Evolutionary conservation across 2,329 filamentous ascomycete species (phyloP).

Genomic region (Trichoderma atrobrunneum): DNA sequence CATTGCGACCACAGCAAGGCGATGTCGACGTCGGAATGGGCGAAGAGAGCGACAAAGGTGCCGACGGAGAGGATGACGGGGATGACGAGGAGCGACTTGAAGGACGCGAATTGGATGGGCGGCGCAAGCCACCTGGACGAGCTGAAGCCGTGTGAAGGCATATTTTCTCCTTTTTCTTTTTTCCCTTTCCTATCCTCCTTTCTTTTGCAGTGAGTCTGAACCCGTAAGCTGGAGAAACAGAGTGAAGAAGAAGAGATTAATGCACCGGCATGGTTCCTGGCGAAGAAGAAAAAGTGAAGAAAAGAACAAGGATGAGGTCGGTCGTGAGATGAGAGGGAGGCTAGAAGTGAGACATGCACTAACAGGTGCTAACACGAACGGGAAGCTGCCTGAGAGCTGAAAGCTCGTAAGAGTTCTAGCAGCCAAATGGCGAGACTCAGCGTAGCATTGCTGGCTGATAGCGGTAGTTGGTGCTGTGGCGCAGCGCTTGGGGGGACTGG

Average conservation of each 20-base stretch:
- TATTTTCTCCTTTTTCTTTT: background rate
- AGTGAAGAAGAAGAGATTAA: background rate
- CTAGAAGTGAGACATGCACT: background rate
- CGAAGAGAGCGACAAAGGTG: conserved; percentile 42
- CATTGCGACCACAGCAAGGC: conserved; percentile 54
- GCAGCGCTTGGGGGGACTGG: background rate
- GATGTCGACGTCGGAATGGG: conserved; percentile 49
- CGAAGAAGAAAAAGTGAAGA: background rate
- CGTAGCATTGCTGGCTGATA: background rate
- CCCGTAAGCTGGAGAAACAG: background rate
- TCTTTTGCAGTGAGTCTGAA: background rate
- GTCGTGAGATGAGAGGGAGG: background rate
- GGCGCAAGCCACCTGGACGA: conserved; percentile 24
- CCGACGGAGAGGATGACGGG: conserved; percentile 46
- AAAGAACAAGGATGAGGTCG: background rate
- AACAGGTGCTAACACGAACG: background rate
- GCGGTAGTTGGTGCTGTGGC: background rate
- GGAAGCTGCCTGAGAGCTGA: background rate
- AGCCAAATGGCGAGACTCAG: background rate
- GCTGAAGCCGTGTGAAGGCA: background rate
- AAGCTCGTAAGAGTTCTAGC: background rate
- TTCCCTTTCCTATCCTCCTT: background rate
- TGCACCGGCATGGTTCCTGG: background rate
- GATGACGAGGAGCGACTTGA: conserved; percentile 51
- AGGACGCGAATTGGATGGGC: conserved; percentile 52